Conservation (phyloP, 345 rosid genomes). For the Boechera retrofracta region DNA sequence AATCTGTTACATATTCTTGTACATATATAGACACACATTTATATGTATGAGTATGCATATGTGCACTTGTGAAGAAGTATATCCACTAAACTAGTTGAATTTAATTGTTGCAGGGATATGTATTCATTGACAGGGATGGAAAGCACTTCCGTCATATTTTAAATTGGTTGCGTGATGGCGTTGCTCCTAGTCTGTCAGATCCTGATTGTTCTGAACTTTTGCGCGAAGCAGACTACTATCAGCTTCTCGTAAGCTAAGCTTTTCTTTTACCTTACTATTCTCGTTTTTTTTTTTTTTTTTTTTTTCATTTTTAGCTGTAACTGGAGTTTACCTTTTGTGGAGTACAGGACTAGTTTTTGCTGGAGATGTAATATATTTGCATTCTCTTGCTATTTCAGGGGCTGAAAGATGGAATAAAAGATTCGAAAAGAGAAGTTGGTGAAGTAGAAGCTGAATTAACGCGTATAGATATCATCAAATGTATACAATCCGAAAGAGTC, state of each 20-base stretch:
- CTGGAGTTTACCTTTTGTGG: background rate
- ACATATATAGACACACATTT: background rate
- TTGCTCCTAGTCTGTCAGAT: constrained; percentile 68
- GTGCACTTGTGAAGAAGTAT: constrained; percentile 4
- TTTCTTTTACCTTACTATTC: constrained; percentile 16
- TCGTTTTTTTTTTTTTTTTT: background rate
- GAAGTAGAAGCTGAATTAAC: constrained; percentile 73
- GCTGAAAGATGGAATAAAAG: constrained; percentile 63
- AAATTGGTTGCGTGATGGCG: constrained; percentile 96
- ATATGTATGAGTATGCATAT: constrained; percentile 8
- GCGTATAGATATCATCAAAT: constrained; percentile 82
- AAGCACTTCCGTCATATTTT: constrained; percentile 82
- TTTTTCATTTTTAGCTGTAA: background rate
- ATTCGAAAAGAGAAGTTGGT: constrained; percentile 61
- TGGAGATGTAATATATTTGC: constrained; percentile 11
- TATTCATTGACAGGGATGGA: constrained; percentile 92
- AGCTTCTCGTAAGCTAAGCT: constrained; percentile 66
- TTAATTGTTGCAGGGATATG: constrained; percentile 65
- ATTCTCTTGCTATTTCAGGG: constrained; percentile 56
- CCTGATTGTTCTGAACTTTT: constrained; percentile 66
- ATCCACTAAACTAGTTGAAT: constrained; percentile 12
- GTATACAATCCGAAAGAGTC: constrained; percentile 78
- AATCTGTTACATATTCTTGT: background rate
- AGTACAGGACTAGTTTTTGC: background rate
- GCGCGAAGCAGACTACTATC: constrained; percentile 89